These are phyloP conservation scores for Phanerochaete sordida DNA, from an alignment of 768 basidiomycete species.

Conservation along the genomic window DNA sequence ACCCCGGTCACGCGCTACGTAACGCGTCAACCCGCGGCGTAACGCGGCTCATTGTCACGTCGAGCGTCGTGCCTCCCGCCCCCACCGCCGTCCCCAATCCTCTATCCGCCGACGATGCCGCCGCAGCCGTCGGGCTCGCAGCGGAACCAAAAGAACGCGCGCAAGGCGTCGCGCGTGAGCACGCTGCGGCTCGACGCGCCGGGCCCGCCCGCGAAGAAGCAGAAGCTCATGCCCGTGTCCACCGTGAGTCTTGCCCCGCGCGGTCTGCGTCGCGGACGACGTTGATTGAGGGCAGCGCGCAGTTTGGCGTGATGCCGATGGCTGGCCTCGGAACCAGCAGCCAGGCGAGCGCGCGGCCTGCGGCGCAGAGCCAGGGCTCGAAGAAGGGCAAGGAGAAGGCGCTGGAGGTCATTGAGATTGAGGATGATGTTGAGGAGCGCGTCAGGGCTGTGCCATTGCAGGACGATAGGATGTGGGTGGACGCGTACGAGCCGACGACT, in stretches of 20 bases:
- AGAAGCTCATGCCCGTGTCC: conserved; percentile 18
- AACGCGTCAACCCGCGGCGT: neutral
- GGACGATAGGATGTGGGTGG: conserved; percentile 27
- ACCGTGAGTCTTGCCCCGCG: conserved; percentile 16
- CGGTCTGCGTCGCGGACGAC: neutral
- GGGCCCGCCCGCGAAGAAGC: conserved; percentile 22
- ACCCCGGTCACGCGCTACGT: neutral
- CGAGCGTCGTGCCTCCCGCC: neutral
- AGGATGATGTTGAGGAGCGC: conserved; percentile 1
- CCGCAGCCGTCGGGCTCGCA: neutral
- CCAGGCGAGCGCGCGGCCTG: neutral
- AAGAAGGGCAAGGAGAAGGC: conserved; percentile 25
- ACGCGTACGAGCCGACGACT: conserved; percentile 27
- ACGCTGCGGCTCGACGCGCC: conserved; percentile 5
- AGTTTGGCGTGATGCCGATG: conserved; percentile 19
- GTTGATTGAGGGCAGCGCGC: conserved; percentile 10
- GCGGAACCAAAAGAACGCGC: neutral
- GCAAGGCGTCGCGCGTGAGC: conserved; percentile 2
- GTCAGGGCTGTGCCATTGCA: neutral
- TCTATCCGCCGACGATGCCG: neutral
- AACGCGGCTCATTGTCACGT: neutral
- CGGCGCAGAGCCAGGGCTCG: neutral
- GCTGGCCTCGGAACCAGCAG: conserved; percentile 17
- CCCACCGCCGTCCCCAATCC: neutral
- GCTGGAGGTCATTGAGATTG: neutral